A percentile compares a stretch with the other conserved stretches of the same genome.
Evolutionary conservation across 805 yeast genomes (phyloP).

Genomic region (Scheffersomyces stipitis): DNA sequence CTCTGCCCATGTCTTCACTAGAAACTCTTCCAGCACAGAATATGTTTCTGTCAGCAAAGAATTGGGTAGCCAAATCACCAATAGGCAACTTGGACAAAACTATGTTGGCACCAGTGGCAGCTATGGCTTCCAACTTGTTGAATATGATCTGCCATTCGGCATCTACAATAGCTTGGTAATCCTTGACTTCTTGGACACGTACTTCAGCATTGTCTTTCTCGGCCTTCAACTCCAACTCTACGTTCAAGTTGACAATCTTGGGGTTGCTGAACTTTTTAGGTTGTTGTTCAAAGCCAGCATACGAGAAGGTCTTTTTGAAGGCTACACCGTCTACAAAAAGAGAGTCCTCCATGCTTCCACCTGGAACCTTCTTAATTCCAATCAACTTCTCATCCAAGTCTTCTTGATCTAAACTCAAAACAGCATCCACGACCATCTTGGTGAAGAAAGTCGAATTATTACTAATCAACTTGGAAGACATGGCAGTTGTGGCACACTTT

Average conservation of each 20-base stretch:
- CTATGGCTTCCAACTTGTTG: constrained; percentile 80
- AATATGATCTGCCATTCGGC: constrained; percentile 98
- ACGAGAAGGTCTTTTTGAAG: constrained; percentile 93
- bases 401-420: constrained; percentile 76
- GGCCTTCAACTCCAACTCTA: constrained; percentile 94
- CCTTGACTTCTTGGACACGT: constrained; percentile 87
- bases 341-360: constrained; percentile 96
- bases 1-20: constrained; percentile 87
- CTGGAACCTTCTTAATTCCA: constrained; percentile 93
- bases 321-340: constrained; percentile 91
- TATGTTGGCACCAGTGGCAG: constrained; percentile 83
- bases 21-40: constrained; percentile 97
- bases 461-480: constrained; percentile 91
- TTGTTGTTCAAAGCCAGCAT: constrained; percentile 99
- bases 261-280: constrained; percentile 84
- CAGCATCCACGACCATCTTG: constrained; percentile 96
- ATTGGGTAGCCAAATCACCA: constrained; percentile 99
- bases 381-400: constrained; percentile 87
- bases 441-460: constrained; percentile 88
- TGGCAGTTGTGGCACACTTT: constrained; percentile 94
- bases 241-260: constrained; percentile 78
- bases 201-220: constrained; percentile 99
- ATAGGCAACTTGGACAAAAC: constrained; percentile 94
- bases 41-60: constrained; percentile 91
- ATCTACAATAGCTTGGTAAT: constrained; percentile 94